Percentiles rank a stretch among this genome's conserved stretches.
These are phyloP conservation scores for Corrigiola litoralis DNA, from an alignment of 179 eudicot species.

Conservation along the genomic window DNA sequence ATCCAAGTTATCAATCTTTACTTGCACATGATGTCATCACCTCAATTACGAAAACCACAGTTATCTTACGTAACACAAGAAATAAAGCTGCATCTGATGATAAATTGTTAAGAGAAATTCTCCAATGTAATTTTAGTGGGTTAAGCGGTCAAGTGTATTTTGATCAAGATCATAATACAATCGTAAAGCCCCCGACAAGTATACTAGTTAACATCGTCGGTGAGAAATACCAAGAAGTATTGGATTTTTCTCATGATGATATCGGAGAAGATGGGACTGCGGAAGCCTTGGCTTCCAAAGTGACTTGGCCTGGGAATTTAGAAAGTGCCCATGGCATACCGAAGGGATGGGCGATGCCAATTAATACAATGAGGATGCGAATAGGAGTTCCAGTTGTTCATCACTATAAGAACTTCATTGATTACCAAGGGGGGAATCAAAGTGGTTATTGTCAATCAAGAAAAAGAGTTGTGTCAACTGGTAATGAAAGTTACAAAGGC, in stretches of 20 bases:
- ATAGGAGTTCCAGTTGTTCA: conserved; percentile 32
- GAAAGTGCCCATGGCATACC: conserved; percentile 15
- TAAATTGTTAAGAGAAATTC: conserved; percentile 20
- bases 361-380: conserved; percentile 16
- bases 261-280: neutral
- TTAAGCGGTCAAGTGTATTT: conserved; percentile 33
- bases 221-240: conserved; percentile 20
- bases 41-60: conserved; percentile 16
- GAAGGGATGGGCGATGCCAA: conserved; percentile 35
- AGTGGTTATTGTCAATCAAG: neutral
- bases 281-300: conserved; percentile 8
- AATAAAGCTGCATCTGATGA: neutral
- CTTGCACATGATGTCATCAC: conserved; percentile 34
- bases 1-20: conserved; percentile 32
- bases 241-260: conserved; percentile 17
- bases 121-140: conserved; percentile 30
- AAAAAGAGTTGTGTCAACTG: neutral
- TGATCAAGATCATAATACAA: conserved; percentile 6
- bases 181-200: neutral
- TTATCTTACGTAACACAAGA: neutral
- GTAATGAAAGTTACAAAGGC: conserved; percentile 18
- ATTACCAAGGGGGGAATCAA: conserved; percentile 17
- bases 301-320: conserved; percentile 33
- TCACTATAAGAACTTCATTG: conserved; percentile 6
- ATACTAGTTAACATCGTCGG: conserved; percentile 31